phyloP scores from a whole-genome alignment of 108 stramenopile species.

The Stephanodiscus triporus region DNA sequence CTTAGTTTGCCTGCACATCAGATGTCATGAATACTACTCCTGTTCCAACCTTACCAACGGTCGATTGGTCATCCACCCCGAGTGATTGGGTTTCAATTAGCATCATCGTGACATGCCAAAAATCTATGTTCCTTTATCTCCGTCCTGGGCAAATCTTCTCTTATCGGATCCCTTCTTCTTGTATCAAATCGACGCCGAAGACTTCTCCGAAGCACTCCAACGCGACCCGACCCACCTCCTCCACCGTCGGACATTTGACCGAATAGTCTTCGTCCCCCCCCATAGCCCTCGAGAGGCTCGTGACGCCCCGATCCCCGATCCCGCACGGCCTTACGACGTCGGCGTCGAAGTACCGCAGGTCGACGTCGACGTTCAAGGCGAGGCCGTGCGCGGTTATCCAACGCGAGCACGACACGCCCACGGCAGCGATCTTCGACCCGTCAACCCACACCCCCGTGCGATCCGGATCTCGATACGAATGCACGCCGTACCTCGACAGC shows the following conservation, averaged over 20 bases:
- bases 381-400: background rate
- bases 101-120: too few relatives aligned
- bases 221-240: background rate
- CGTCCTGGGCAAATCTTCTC: too few relatives aligned
- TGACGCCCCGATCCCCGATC: background rate
- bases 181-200: background rate
- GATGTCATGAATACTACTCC: too few relatives aligned
- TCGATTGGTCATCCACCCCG: too few relatives aligned
- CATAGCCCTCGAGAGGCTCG: background rate
- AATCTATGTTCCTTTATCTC: too few relatives aligned
- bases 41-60: too few relatives aligned
- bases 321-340: background rate
- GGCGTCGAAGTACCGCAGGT: background rate
- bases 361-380: background rate
- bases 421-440: background rate
- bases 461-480: background rate
- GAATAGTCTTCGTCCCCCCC: background rate
- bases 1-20: too few relatives aligned
- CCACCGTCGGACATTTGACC: background rate
- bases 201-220: background rate
- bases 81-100: too few relatives aligned
- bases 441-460: background rate
- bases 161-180: background rate
- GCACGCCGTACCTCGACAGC: slow-evolving; percentile 10
- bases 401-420: background rate